Evolutionary conservation across 1,284 basidiomycete species (phyloP).

Genomic region (Heterobasidion parviporum): DNA sequence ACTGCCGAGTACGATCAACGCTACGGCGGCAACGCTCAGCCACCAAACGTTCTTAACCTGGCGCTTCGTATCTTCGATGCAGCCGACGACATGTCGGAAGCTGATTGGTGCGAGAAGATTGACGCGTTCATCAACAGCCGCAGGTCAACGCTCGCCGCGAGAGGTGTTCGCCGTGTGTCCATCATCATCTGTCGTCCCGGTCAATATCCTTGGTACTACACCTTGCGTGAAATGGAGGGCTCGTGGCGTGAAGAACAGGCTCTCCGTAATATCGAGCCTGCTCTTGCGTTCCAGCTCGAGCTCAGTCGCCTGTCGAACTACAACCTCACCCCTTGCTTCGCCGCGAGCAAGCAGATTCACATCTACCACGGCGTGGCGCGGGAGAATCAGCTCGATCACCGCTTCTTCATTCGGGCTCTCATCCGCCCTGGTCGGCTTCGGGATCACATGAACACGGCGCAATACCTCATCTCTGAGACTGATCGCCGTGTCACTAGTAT

Average conservation of each 20-base stretch:
- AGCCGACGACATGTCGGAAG: constrained; percentile 72
- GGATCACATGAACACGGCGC: constrained; percentile 86
- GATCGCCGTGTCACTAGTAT: constrained; percentile 94
- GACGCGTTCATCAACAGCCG: constrained; percentile 70
- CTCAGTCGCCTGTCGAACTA: constrained; percentile 95
- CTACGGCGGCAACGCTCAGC: constrained; percentile 64
- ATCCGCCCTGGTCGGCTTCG: constrained; percentile 92
- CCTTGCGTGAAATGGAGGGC: constrained; percentile 72
- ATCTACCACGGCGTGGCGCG: constrained; percentile 94
- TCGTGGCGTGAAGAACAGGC: constrained; percentile 92
- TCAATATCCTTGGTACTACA: constrained; percentile 94
- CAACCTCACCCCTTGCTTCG: constrained; percentile 89
- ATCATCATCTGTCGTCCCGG: constrained; percentile 88
- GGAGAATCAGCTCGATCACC: constrained; percentile 93
- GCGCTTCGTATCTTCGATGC: constrained; percentile 81
- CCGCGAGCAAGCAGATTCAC: constrained; percentile 93
- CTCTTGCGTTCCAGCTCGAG: constrained; percentile 97
- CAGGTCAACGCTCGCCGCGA: constrained; percentile 52
- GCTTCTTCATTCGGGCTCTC: constrained; percentile 97
- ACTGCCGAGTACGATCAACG: constrained; percentile 63
- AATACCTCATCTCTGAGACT: constrained; percentile 97
- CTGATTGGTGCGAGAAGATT: constrained; percentile 73
- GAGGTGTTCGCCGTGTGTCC: constrained; percentile 88
- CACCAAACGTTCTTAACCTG: constrained; percentile 91
- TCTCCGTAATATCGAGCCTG: constrained; percentile 98